Percentiles rank a stretch among this genome's conserved stretches.
Evolutionary conservation across 2,329 filamentous ascomycete species (phyloP).

Genomic region (Mollisia scopiformis): DNA sequence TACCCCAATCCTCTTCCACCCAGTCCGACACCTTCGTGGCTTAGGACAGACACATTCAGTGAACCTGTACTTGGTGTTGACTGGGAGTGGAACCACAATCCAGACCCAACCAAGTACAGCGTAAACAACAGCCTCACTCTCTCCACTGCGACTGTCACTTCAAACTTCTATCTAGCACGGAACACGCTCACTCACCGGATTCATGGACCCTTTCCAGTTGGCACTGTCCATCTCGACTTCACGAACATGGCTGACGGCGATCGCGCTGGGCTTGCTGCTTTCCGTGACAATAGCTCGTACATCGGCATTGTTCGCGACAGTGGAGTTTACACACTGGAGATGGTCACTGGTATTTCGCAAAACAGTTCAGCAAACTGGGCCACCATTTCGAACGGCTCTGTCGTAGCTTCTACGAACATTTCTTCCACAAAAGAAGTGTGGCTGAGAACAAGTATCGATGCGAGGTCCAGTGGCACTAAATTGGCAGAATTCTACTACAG

Average conservation of each 20-base stretch:
- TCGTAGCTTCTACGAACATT: slow-evolving; percentile 27
- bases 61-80: slow-evolving; percentile 45
- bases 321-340: slow-evolving; percentile 32
- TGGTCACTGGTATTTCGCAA: slow-evolving; percentile 32
- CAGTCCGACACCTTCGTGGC: slow-evolving; percentile 32
- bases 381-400: slow-evolving; percentile 36
- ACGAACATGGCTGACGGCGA: slow-evolving; percentile 54
- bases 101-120: slow-evolving; percentile 49
- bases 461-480: slow-evolving; percentile 35
- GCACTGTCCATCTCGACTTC: slow-evolving; percentile 54
- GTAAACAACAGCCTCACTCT: slow-evolving; percentile 50
- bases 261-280: slow-evolving; percentile 52
- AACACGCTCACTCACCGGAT: slow-evolving; percentile 53
- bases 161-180: slow-evolving; percentile 50
- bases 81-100: slow-evolving; percentile 68
- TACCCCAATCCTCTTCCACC: slow-evolving; percentile 44
- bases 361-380: slow-evolving; percentile 36
- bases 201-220: slow-evolving; percentile 47
- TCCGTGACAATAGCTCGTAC: slow-evolving; percentile 56
- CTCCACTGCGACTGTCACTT: slow-evolving; percentile 52
- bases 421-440: slow-evolving; percentile 36
- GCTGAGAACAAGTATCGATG: slow-evolving; percentile 42
- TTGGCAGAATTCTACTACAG: slow-evolving; percentile 46
- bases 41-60: slow-evolving; percentile 49
- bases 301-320: slow-evolving; percentile 51